Conservation (phyloP, 169 alveolate genomes). For the Eimeria falciformis region DNA sequence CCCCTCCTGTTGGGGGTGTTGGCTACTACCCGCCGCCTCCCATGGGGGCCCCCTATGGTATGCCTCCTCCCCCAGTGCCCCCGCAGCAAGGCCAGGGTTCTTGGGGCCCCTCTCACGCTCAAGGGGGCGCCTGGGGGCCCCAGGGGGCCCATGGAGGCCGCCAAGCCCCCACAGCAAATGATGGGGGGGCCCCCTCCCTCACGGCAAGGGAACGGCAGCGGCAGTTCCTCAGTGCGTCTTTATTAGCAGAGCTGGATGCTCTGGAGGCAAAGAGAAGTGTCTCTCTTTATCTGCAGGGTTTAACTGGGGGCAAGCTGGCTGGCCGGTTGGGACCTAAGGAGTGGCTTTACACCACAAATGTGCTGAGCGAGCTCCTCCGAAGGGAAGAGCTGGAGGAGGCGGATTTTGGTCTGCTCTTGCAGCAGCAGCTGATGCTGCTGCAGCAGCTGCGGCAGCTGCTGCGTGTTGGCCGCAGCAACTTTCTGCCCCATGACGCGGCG, state of each 20-base stretch:
- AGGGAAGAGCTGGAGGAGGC: background rate
- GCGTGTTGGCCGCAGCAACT: conserved; percentile 11
- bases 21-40: conserved; percentile 1
- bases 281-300: background rate
- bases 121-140: conserved; percentile 7
- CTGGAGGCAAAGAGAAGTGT: background rate
- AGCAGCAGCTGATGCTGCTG: conserved; percentile 44
- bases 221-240: background rate
- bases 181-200: background rate
- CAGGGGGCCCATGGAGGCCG: conserved; percentile 4
- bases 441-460: conserved; percentile 41
- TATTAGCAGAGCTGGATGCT: background rate
- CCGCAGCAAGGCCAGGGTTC: background rate
- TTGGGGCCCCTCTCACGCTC: background rate
- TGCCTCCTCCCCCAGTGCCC: background rate
- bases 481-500: background rate
- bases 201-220: conserved; percentile 24
- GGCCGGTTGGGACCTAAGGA: conserved; percentile 3
- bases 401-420: background rate
- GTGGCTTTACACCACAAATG: background rate
- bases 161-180: background rate
- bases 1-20: background rate
- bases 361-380: background rate
- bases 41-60: conserved; percentile 4
- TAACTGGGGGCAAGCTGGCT: background rate